Evolutionary conservation across 164 flowering plant genomes (phyloP).

Genomic region (Pachysandra terminalis): DNA sequence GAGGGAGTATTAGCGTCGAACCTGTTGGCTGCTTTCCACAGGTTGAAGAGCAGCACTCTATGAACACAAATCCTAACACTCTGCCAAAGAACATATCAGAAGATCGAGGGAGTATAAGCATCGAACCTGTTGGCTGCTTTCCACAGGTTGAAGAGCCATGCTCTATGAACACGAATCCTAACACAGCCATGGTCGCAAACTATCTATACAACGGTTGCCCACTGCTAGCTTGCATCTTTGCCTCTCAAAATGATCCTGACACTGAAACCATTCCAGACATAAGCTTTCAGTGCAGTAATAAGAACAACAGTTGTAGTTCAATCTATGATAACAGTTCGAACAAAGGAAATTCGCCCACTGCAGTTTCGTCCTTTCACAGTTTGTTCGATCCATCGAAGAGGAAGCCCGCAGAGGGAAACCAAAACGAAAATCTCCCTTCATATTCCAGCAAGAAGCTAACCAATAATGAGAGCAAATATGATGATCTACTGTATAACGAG

Average conservation of each 20-base stretch:
- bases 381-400: conserved; percentile 21
- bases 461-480: background rate
- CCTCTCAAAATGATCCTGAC: conserved; percentile 20
- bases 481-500: no score
- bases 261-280: conserved; percentile 13
- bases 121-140: conserved; percentile 7
- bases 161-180: conserved; percentile 2
- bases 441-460: conserved; percentile 6
- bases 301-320: conserved; percentile 6
- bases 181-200: conserved; percentile 16
- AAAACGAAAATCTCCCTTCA: conserved; percentile 8
- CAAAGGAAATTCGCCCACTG: conserved; percentile 4
- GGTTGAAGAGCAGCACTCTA: no score
- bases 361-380: conserved; percentile 15
- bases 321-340: conserved; percentile 13
- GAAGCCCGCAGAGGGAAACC: conserved; percentile 14
- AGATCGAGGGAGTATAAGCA: conserved; percentile 11
- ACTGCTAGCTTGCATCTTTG: conserved; percentile 27
- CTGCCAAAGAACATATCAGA: conserved; percentile 21
- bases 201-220: conserved; percentile 27
- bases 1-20: conserved; percentile 11
- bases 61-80: no score
- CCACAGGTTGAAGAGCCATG: conserved; percentile 17
- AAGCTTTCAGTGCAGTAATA: conserved; percentile 16
- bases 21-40: background rate